Evolutionary conservation across 2,329 filamentous ascomycete genomes (phyloP).

Genomic region (Ascochyta rabiei): DNA sequence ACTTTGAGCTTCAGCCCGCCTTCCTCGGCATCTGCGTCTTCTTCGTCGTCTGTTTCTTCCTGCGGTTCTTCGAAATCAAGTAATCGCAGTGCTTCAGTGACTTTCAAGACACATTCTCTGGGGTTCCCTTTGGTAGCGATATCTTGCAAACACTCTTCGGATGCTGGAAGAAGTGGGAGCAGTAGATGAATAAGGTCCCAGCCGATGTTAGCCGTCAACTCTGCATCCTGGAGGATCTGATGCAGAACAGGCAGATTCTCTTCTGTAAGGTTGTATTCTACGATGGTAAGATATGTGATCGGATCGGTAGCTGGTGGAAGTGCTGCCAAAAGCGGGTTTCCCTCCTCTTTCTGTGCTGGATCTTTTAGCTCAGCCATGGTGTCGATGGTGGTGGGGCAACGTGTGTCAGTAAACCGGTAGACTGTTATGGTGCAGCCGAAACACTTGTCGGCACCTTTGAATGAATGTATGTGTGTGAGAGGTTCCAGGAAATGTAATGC

Average conservation of each 20-base stretch:
- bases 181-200: slow-evolving; percentile 84
- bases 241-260: slow-evolving; percentile 72
- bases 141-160: slow-evolving; percentile 73
- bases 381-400: slow-evolving; percentile 1
- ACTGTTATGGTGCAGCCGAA: not conserved
- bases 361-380: slow-evolving; percentile 43
- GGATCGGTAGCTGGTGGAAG: slow-evolving; percentile 69
- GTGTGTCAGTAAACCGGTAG: not conserved
- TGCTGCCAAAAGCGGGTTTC: slow-evolving; percentile 62
- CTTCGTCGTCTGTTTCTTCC: slow-evolving; percentile 63
- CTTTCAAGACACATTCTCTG: slow-evolving; percentile 79
- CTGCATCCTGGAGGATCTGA: slow-evolving; percentile 69
- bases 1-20: slow-evolving; percentile 24
- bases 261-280: slow-evolving; percentile 73
- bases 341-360: slow-evolving; percentile 24
- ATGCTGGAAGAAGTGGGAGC: slow-evolving; percentile 67
- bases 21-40: slow-evolving; percentile 37
- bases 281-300: slow-evolving; percentile 78
- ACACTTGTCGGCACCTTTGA: not conserved
- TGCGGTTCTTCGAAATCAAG: slow-evolving; percentile 56
- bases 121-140: slow-evolving; percentile 81
- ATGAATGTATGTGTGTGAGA: not conserved
- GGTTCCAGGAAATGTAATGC: not conserved
- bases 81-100: slow-evolving; percentile 72
- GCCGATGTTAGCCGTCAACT: slow-evolving; percentile 76